These are phyloP conservation scores for Metschnikowia aberdeeniae DNA, from an alignment of 805 yeast species.

Conservation along the genomic window DNA sequence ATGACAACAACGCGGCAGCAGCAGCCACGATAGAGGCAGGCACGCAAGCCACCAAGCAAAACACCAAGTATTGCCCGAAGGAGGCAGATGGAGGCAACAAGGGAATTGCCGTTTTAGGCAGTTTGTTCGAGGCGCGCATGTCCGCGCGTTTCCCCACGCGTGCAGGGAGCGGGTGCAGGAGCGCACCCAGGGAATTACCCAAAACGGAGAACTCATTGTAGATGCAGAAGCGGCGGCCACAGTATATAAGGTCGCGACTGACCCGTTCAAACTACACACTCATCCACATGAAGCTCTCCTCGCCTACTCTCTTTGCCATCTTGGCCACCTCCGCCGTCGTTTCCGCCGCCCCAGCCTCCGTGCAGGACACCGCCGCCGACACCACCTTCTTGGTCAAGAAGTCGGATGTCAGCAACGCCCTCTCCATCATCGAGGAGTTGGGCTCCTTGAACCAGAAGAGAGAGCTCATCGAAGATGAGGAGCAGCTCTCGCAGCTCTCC, in stretches of 20 bases:
- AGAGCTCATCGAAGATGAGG: slow-evolving; percentile 27
- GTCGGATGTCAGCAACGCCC: slow-evolving; percentile 31
- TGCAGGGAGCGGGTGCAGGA: neutral
- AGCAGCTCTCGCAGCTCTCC: slow-evolving; percentile 24
- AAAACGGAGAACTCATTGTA: slow-evolving; percentile 2
- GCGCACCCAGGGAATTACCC: neutral
- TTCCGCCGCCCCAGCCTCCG: slow-evolving; percentile 28
- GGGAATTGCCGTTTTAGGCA: neutral
- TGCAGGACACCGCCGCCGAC: slow-evolving; percentile 16
- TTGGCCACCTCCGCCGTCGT: slow-evolving; percentile 36
- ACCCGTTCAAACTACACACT: neutral
- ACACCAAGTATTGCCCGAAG: neutral
- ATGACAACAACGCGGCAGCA: neutral
- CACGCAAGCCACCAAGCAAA: neutral
- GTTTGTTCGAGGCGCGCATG: neutral
- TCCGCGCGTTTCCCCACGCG: slow-evolving; percentile 2
- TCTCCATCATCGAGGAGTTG: slow-evolving; percentile 31
- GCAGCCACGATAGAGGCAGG: no score
- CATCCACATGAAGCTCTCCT: slow-evolving; percentile 36
- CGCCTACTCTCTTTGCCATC: slow-evolving; percentile 37
- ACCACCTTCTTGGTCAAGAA: slow-evolving; percentile 28
- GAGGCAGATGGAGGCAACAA: neutral
- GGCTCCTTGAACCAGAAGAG: slow-evolving; percentile 35
- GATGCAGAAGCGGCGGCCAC: neutral
- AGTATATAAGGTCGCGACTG: neutral